These are phyloP conservation scores for Penicillium hesseltinei DNA, from an alignment of 2,329 filamentous ascomycete genomes.

Conservation along the genomic window DNA sequence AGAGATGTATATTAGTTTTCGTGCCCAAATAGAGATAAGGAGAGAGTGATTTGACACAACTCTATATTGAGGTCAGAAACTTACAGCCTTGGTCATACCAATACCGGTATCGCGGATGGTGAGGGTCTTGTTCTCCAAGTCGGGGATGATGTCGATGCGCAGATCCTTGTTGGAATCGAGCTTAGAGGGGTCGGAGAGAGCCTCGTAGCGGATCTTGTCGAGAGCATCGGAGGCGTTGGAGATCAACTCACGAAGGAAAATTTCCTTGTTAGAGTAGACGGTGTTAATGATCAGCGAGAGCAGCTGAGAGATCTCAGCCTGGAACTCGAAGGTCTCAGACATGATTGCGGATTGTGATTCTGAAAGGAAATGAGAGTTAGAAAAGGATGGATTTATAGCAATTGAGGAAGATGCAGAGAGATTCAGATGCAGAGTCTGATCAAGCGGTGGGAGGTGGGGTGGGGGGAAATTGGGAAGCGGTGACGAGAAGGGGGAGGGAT, in stretches of 20 bases:
- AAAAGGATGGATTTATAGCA: background rate
- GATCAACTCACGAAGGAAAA: conserved; percentile 97
- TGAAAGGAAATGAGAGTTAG: conserved; percentile 3
- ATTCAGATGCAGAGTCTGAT: conserved; percentile 12
- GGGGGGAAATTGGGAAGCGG: conserved; percentile 13
- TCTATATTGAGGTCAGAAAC: conserved; percentile 39
- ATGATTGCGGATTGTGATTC: conserved; percentile 54
- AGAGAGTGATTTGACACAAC: background rate
- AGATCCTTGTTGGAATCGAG: conserved; percentile 97
- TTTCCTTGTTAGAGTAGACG: conserved; percentile 99
- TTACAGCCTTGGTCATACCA: conserved; percentile 99
- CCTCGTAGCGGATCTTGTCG: conserved; percentile 99
- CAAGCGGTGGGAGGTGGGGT: conserved; percentile 2
- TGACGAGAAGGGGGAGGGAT: conserved; percentile 12
- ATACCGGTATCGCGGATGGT: conserved; percentile 98
- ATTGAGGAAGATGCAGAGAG: background rate
- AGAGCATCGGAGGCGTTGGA: conserved; percentile 98
- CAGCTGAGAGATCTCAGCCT: conserved; percentile 99
- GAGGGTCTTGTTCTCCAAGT: conserved; percentile 96
- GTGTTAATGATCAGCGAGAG: conserved; percentile 99
- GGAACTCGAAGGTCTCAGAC: conserved; percentile 99
- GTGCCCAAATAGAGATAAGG: background rate
- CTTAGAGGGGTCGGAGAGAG: conserved; percentile 94
- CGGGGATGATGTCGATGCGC: conserved; percentile 96
- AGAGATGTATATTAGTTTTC: background rate